Evolutionary conservation across 2,329 filamentous ascomycete genomes (phyloP).

Genomic region (Phialophora chinensis): DNA sequence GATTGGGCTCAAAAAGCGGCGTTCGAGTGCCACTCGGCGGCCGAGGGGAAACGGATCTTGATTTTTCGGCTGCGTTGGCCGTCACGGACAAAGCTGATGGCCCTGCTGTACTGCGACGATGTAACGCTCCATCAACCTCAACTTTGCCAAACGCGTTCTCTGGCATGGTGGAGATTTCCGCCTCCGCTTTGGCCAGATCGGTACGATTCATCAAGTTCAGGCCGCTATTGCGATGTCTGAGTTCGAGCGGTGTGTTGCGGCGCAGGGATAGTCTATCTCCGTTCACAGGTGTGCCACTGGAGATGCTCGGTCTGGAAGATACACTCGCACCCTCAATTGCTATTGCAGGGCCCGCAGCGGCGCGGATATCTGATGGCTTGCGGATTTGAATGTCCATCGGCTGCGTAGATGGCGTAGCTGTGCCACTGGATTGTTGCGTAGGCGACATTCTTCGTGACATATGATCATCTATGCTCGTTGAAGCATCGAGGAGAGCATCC

Average conservation of each 20-base stretch:
- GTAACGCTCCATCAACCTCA: constrained; percentile 63
- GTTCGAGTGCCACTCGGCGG: constrained; percentile 36
- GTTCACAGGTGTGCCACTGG: constrained; percentile 24
- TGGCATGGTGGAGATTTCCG: constrained; percentile 69
- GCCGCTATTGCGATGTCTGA: constrained; percentile 61
- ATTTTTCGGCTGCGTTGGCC: constrained; percentile 42
- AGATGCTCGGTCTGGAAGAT: constrained; percentile 26
- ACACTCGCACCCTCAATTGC: constrained; percentile 31
- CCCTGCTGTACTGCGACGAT: constrained; percentile 45
- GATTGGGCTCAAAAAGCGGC: constrained; percentile 65
- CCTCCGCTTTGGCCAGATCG: constrained; percentile 64
- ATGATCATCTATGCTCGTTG: constrained; percentile 77
- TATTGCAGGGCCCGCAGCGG: constrained; percentile 21
- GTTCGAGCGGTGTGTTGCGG: constrained; percentile 31
- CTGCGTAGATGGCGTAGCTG: constrained; percentile 27
- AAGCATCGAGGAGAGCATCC: constrained; percentile 89
- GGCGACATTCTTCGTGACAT: constrained; percentile 20
- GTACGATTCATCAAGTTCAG: constrained; percentile 65
- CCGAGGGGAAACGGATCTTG: constrained; percentile 37
- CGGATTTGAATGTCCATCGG: constrained; percentile 32
- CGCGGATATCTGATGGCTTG: background rate
- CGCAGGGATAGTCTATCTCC: constrained; percentile 36
- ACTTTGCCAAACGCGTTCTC: constrained; percentile 70
- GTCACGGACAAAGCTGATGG: constrained; percentile 48
- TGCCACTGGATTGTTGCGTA: constrained; percentile 26